Conservation (phyloP, 257 asterid genomes). For the Marsdenia floribunda region DNA sequence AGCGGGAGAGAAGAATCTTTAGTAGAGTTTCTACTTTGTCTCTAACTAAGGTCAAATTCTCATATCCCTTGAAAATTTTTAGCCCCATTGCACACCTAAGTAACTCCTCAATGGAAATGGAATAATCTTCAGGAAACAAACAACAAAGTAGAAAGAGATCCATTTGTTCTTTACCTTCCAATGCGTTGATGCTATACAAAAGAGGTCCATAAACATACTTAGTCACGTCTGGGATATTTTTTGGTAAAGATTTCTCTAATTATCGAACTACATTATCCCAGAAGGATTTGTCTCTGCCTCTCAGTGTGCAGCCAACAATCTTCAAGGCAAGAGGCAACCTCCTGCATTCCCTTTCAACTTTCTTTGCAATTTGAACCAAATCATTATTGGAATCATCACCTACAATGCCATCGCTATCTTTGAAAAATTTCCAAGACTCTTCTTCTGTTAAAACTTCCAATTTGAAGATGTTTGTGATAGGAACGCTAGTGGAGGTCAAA, state of each 20-base stretch:
- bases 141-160: slow-evolving; percentile 24
- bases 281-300: too few species aligned
- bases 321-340: slow-evolving; percentile 29
- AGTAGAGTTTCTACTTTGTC: background rate
- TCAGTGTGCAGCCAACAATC: slow-evolving; percentile 17
- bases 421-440: slow-evolving; percentile 25
- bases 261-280: slow-evolving; percentile 18
- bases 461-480: background rate
- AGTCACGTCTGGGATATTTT: background rate
- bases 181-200: slow-evolving; percentile 16
- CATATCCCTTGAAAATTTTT: background rate
- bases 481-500: background rate
- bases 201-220: slow-evolving; percentile 14
- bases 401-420: background rate
- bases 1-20: slow-evolving; percentile 6
- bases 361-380: background rate
- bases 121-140: slow-evolving; percentile 21
- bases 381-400: background rate
- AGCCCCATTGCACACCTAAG: slow-evolving; percentile 13
- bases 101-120: slow-evolving; percentile 16
- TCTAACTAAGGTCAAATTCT: slow-evolving; percentile 5
- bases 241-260: background rate
- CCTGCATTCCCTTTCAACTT: slow-evolving; percentile 14
- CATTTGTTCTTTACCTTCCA: slow-evolving; percentile 15
- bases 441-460: background rate